Evolutionary conservation across 1,139 yeast species (phyloP), one percentile per base, ranked within the genome.

Genomic region (Yamadazyma sp.): DNA sequence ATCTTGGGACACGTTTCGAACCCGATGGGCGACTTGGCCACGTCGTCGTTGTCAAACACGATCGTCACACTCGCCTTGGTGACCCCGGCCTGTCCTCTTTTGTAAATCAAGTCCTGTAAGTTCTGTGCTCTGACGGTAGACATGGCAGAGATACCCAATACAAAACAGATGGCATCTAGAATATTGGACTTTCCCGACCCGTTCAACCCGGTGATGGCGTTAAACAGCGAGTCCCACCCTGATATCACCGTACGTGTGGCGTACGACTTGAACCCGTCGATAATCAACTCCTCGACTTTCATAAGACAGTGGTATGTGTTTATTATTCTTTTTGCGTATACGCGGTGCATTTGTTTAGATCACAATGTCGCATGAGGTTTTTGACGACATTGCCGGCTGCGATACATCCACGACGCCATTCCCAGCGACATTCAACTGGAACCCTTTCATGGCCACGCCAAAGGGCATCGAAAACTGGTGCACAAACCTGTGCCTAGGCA

Each of bases 171-270:
- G 42, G 98, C 96, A 63, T 94, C 98, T 36, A 92, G 69, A 43
- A 92, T 89, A 61, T 92, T 92, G 16, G 96, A 89, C 58, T 92
- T 94, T 9, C 98, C 99, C 0, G 97, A 88, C 10, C 99, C 99
- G 60, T 94, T 94, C 42, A 92, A 73, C 9, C 99, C 98, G 0
- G 99, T 94, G 58, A 94, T 92, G 53, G 98, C 96, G 64, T 94
- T 94, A 65, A 94, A 94, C 62, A 86, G 95, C 1, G 88, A 77
- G 61, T 94, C 98, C 98, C 98, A 94, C 24, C 83, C 87, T 1
- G 95, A 79, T 22, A 94, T 87, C 30, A 91, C 98, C 0, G 98
- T 92, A 69, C 98, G 86, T 1, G 96, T 86, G 17, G 98, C 97
- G 55, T 94, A 94, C 22, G 97, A 89, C 66, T 94, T 94, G 77